A percentile compares a stretch with the other conserved stretches of the same genome.
Conservation (phyloP, 257 asterid species). For the Petrea volubilis region DNA sequence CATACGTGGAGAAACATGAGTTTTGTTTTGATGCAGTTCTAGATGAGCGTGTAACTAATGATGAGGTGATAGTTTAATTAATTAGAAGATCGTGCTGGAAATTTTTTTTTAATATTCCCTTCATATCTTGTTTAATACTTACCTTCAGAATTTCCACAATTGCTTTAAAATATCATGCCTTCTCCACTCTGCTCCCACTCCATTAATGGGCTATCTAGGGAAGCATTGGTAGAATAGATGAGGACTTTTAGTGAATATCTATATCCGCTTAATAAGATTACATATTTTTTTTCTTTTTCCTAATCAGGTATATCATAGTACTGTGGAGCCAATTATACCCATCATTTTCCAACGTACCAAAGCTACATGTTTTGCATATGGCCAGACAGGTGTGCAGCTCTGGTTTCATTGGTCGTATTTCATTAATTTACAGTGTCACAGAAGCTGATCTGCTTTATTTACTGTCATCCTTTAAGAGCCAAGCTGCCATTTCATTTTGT, state of each 20-base stretch:
- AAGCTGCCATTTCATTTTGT: neutral
- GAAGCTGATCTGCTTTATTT: neutral
- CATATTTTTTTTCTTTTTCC: constrained; percentile 39
- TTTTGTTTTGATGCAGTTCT: constrained; percentile 97
- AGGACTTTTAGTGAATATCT: neutral
- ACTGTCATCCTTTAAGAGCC: neutral
- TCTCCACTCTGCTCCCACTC: neutral
- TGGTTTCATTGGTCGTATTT: constrained; percentile 39
- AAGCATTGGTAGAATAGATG: neutral
- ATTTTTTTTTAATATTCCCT: constrained; percentile 4
- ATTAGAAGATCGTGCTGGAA: neutral
- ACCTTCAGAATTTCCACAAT: neutral
- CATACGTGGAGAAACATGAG: constrained; percentile 95
- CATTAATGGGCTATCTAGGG: neutral
- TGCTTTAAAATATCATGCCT: neutral
- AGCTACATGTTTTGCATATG: constrained; percentile 98
- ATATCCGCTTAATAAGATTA: constrained; percentile 24
- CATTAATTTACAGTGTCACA: neutral
- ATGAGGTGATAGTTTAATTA: constrained; percentile 66
- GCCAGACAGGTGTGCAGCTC: constrained; percentile 80
- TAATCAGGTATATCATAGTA: constrained; percentile 78
- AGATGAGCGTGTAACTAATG: constrained; percentile 86
- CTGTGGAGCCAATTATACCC: constrained; percentile 97
- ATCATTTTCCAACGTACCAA: constrained; percentile 92
- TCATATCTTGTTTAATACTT: neutral